Evolutionary conservation across 78 protist species (phyloP), one percentile per base, ranked within the genome.

Genomic region (Chrysochromulina tobinii): DNA sequence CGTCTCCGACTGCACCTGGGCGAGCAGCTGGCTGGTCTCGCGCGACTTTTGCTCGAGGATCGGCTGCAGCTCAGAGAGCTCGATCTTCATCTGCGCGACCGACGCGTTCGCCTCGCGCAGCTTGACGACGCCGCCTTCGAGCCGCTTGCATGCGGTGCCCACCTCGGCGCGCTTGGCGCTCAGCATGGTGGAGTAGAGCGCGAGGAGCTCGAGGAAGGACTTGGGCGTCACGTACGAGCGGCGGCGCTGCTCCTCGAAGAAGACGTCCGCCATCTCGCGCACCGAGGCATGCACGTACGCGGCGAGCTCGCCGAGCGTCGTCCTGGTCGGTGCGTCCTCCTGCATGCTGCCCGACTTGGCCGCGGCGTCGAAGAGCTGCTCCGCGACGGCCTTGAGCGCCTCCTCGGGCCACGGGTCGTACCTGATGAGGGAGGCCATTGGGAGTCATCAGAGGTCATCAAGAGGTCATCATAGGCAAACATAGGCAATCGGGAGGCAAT

Each of bases 361-460:
- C n/a, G n/a, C n/a, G n/a, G n/a, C n/a, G n/a, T n/a, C n/a, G 84
- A 94, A 93, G 7, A 59, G 89, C 15, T 69, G 73, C 17, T 81
- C 11, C 55, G 95, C 27, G 15, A 93, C 95, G 51, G 89, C 14
- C 48, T 51, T 64, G 11, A 94, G 92, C 54, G 95, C 95, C 48
- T 88, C 95, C 0, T 8, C 25, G 17, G 98, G 95, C 98, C 98
- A 96, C n/a, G 69, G 68, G 23, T 61, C 75, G 38, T 38, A 38
- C 38, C 38, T 38, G 38, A 38, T 38, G 38, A 0, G 38, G 38
- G 38, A 38, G 38, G 38, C 38, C 38, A 38, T 38, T 38, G 38
- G 38, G 38, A 38, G 38, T 38, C 38, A 38, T 38, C 38, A 38
- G 38, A 38, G 38, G 38, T 38, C 38, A 38, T 38, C 38, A 38